phyloP scores from a whole-genome alignment of 805 yeast species.

The Tetrapisispora fleetii region DNA sequence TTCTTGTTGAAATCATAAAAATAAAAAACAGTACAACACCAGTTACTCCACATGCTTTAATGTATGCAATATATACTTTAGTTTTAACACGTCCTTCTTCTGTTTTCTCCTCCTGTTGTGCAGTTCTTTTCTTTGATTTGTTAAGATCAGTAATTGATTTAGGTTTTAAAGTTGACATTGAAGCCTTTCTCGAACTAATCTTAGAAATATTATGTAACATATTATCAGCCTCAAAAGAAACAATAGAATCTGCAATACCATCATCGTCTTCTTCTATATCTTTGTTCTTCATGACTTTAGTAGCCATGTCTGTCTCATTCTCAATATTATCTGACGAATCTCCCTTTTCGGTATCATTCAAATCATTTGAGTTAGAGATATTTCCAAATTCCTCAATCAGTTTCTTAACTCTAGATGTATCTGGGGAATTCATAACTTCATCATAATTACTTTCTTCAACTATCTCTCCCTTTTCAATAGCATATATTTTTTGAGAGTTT shows the following conservation, averaged over 20 bases:
- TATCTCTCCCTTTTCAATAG: slow-evolving; percentile 45
- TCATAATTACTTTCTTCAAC: slow-evolving; percentile 49
- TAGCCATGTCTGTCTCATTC: slow-evolving; percentile 1
- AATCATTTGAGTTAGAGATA: background rate
- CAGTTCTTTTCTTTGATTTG: slow-evolving; percentile 30
- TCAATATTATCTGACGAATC: slow-evolving; percentile 8
- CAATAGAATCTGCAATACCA: slow-evolving; percentile 1
- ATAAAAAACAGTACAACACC: slow-evolving; percentile 38
- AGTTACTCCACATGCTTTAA: slow-evolving; percentile 45
- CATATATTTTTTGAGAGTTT: slow-evolving; percentile 51
- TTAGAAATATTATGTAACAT: slow-evolving; percentile 6
- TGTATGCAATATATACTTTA: slow-evolving; percentile 44
- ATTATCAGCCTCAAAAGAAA: slow-evolving; percentile 1
- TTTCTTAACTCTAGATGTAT: slow-evolving; percentile 28
- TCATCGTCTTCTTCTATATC: background rate
- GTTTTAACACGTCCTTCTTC: slow-evolving; percentile 51
- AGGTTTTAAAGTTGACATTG: slow-evolving; percentile 49
- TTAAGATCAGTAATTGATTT: slow-evolving; percentile 25
- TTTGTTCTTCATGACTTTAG: background rate
- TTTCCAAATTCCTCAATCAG: slow-evolving; percentile 23
- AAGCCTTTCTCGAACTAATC: slow-evolving; percentile 43
- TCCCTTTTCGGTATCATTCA: slow-evolving; percentile 8
- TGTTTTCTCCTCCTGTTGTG: slow-evolving; percentile 42
- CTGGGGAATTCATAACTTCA: slow-evolving; percentile 32
- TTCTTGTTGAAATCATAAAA: slow-evolving; percentile 29